Evolutionary conservation across 2,329 filamentous ascomycete species (phyloP), one percentile per base, ranked within the genome.

Genomic region (Monilinia aucupariae): DNA sequence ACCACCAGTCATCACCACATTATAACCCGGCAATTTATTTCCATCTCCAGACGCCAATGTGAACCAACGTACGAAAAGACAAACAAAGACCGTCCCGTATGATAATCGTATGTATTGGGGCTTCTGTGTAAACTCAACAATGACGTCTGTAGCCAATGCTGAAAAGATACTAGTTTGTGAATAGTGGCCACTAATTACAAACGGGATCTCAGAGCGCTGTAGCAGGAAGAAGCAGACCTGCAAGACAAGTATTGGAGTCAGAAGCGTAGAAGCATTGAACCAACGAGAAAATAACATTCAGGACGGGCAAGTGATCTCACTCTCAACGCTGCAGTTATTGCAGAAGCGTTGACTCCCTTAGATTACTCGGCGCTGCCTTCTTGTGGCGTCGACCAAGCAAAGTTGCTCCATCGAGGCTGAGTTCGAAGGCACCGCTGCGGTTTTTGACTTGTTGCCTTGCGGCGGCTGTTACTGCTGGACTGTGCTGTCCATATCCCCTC

Each of bases 361-460:
- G 55, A 2, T 61, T 61, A 63, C 72, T 74, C 9, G 71, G 70
- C 9, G 70, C 69, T 27, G 53, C 66, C 70, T 86, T 85, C 69
- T 82, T 79, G 27, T 79, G 80, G 64, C 85, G 78, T 70, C 92
- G 85, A 39, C 92, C 92, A 5, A 99, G 79, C 59, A 99, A 77
- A 1, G 92, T 97, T 1, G 94, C 90, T 62, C 94, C 94, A 68
- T 96, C 91, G 45, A 99, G 79, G 72, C 86, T 97, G 53, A 99
- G 82, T 76, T 99, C 94, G 69, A 99, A 99, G 0, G 89, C 86
- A 39, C 91, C 92, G 75, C 88, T 90, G 39, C 84, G 80, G 51
- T 87, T 85, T 48, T 81, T 78, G 6, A 94, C 91, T 72, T 91
- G 91, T 71, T 90, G 86, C 70, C 89, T 88, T 4, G 91, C 92